Evolutionary conservation across 73 alveolate species (phyloP), one percentile per base, ranked within the genome.

Genomic region (Tetrahymena malaccensis): DNA sequence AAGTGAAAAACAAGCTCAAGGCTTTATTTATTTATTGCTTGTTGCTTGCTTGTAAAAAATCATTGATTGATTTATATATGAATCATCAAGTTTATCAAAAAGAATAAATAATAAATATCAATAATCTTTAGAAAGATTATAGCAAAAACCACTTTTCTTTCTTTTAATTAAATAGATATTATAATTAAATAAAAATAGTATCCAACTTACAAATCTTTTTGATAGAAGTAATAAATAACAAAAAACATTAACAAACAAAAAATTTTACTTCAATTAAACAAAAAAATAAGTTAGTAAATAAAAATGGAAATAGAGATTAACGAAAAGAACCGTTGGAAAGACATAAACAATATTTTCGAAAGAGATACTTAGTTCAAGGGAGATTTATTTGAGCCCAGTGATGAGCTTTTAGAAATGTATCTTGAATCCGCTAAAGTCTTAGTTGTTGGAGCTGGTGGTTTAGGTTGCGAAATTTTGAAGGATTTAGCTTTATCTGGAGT

Each of bases 391-490:
- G 89, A 70, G 37, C 89, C 89, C 4, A 70, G 89, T 33, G 31
- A 31, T 70, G 89, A 70, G 37, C 89, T 70, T 70, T 27, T 70
- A n/a, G 89, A 70, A n/a, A 27, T 70, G 37, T 70, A 70, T 17
- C 93, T 95, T 34, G 38, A 43, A 21, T 22, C 50, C 21, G 98
- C 98, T 21, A 98, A 98, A 94, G 98, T 99, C 34, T 97, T 99
- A 55, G 99, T 99, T n/a, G 98, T 99, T 5, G 99, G 99, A 10
- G 99, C 99, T 11, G 99, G 99, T 22, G 99, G 99, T n/a, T 96
- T 99, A 43, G 99, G 99, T 34, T 99, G 99, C 94, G 99, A 99
- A 97, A 98, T 99, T 56, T 97, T 99, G 94, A 99, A 99, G 97
- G 99, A 98, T 95, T 96, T 98, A 84, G 99, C 99, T 3, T 96